These are phyloP conservation scores for Asterochloris erici DNA, from an alignment of 139 green algal genomes.

Conservation along the genomic window DNA sequence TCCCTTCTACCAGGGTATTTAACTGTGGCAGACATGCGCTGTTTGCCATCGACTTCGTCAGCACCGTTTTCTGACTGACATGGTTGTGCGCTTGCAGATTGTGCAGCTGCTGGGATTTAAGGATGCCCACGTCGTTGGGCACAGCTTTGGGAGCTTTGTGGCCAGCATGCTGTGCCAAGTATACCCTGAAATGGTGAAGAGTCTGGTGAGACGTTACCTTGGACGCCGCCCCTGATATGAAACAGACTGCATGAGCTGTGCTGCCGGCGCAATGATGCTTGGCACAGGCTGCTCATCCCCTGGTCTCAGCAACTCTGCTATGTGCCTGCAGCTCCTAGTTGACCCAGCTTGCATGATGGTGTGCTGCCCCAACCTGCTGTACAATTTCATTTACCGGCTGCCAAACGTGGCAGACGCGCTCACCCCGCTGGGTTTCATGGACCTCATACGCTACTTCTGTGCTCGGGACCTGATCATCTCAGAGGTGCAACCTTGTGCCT, in stretches of 20 bases:
- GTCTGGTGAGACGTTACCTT: conserved; percentile 3
- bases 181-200: conserved; percentile 21
- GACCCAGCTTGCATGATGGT: conserved; percentile 52
- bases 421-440: conserved; percentile 5
- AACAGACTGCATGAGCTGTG: too few species aligned
- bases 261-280: too few species aligned
- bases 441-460: conserved; percentile 37
- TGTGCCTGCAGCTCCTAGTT: conserved; percentile 28
- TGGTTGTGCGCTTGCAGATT: not conserved
- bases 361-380: conserved; percentile 50
- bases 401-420: not conserved
- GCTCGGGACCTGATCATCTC: conserved; percentile 46
- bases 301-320: not conserved
- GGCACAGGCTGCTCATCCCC: too few species aligned
- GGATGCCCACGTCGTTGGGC: conserved; percentile 34
- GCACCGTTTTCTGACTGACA: too few species aligned
- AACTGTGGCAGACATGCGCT: too few species aligned
- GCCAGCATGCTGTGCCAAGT: conserved; percentile 39
- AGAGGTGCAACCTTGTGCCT: conserved; percentile 6
- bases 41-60: too few species aligned
- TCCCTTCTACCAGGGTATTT: too few species aligned
- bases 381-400: conserved; percentile 51
- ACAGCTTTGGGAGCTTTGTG: conserved; percentile 52
- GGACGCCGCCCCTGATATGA: too few species aligned
- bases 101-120: conserved; percentile 23